A percentile compares a stretch with the other conserved stretches of the same genome.
Evolutionary conservation across 1,139 yeast genomes (phyloP).

Genomic region (Meyerozyma sp.): DNA sequence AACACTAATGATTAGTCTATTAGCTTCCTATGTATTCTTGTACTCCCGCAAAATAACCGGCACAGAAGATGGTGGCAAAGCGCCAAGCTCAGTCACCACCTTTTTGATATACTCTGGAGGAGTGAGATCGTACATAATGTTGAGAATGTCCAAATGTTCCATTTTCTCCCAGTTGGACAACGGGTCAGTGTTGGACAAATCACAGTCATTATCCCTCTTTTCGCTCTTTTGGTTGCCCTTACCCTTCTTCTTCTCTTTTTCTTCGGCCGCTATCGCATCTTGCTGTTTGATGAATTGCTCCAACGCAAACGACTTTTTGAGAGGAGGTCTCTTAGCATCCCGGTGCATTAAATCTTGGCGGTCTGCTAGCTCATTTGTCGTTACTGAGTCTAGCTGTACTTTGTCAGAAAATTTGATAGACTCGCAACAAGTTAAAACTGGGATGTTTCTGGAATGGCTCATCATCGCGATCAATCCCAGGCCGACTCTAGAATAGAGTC

Average conservation of each 20-base stretch:
- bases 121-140: slow-evolving; percentile 88
- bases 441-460: slow-evolving; percentile 82
- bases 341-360: slow-evolving; percentile 63
- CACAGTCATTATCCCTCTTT: slow-evolving; percentile 9
- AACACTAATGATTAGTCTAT: not conserved
- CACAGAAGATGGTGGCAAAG: slow-evolving; percentile 93
- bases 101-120: slow-evolving; percentile 93
- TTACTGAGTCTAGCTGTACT: slow-evolving; percentile 92
- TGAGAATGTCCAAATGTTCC: slow-evolving; percentile 65
- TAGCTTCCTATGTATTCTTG: slow-evolving; percentile 41
- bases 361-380: slow-evolving; percentile 88
- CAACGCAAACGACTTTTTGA: slow-evolving; percentile 59
- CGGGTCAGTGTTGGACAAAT: slow-evolving; percentile 27
- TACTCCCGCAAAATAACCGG: slow-evolving; percentile 95
- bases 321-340: slow-evolving; percentile 47
- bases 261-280: slow-evolving; percentile 19
- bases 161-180: slow-evolving; percentile 62
- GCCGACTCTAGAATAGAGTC: slow-evolving; percentile 90
- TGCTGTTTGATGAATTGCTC: slow-evolving; percentile 55
- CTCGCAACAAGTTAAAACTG: slow-evolving; percentile 94
- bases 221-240: slow-evolving; percentile 12
- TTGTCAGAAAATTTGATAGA: slow-evolving; percentile 91
- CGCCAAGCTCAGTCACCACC: slow-evolving; percentile 93
- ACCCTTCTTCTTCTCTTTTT: slow-evolving; percentile 7
- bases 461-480: slow-evolving; percentile 92